Percentiles rank a stretch among this genome's conserved stretches.
phyloP scores from a whole-genome alignment of 305 asterid species.

The Salvia sclarea region DNA sequence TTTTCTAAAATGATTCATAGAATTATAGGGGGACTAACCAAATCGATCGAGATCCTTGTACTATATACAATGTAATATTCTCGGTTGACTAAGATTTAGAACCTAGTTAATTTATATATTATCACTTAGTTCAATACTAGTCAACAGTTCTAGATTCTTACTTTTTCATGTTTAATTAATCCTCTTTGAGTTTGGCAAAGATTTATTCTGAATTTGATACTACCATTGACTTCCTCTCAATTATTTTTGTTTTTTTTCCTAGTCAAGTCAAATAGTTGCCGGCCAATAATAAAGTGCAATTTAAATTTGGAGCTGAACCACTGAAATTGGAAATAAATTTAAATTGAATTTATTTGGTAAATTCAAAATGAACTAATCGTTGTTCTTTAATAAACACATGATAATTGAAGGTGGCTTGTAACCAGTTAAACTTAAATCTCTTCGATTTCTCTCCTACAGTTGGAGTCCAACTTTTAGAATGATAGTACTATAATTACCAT shows the following conservation, averaged over 20 bases:
- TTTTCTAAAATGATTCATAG: not conserved
- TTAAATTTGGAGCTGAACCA: not conserved
- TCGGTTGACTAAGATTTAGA: not conserved
- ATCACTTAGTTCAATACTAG: not conserved
- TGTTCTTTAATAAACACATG: no score
- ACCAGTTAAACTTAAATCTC: no score
- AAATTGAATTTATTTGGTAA: not conserved
- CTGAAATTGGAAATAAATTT: no score
- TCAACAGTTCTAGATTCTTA: not conserved
- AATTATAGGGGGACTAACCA: not conserved
- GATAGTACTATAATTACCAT: no score
- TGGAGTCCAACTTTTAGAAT: no score
- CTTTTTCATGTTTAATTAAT: not conserved
- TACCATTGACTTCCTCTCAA: not conserved
- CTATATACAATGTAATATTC: not conserved
- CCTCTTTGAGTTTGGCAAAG: not conserved
- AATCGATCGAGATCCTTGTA: not conserved
- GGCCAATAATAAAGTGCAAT: not conserved
- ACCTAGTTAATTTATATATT: no score
- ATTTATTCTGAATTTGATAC: not conserved
- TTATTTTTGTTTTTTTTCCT: not conserved
- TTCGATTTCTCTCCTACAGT: no score
- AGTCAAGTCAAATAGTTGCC: not conserved
- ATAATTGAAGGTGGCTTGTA: no score
- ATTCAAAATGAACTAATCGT: no score